phyloP scores from a whole-genome alignment of 2,329 filamentous ascomycete genomes.

The Aaosphaeria arxii region DNA sequence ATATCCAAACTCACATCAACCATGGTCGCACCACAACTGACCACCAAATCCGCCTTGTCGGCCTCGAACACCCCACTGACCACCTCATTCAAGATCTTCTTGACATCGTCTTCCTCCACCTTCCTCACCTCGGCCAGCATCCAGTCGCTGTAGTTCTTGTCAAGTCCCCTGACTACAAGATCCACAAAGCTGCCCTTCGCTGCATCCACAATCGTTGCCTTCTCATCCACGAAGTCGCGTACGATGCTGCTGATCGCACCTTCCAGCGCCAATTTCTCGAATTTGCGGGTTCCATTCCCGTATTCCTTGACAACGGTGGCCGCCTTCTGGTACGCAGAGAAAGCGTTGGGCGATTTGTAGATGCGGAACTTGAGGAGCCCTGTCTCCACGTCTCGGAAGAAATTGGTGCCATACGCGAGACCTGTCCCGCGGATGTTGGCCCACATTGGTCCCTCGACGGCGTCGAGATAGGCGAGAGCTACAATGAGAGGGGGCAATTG shows the following conservation, averaged over 20 bases:
- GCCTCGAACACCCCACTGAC: constrained; percentile 79
- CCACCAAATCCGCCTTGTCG: constrained; percentile 75
- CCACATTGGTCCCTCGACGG: constrained; percentile 93
- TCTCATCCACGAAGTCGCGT: constrained; percentile 80
- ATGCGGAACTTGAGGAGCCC: constrained; percentile 82
- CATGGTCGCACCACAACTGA: constrained; percentile 85
- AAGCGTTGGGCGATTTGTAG: constrained; percentile 85
- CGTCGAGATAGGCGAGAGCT: constrained; percentile 85
- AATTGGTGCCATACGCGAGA: constrained; percentile 84
- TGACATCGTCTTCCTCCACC: constrained; percentile 75
- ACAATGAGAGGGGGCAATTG: constrained; percentile 81
- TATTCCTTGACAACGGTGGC: constrained; percentile 73
- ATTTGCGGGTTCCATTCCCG: constrained; percentile 65
- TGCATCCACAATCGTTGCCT: constrained; percentile 78
- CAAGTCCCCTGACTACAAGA: constrained; percentile 73
- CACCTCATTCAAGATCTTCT: constrained; percentile 67
- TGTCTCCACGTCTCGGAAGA: constrained; percentile 72
- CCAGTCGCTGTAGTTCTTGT: constrained; percentile 72
- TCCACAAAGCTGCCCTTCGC: constrained; percentile 81
- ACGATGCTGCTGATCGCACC: constrained; percentile 90
- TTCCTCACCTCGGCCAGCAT: constrained; percentile 74
- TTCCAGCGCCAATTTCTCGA: constrained; percentile 82
- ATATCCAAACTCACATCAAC: constrained; percentile 63
- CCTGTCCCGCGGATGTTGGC: constrained; percentile 88
- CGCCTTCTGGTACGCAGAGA: constrained; percentile 78